Conservation (phyloP, 345 rosid species). For the Atalantia buxifolia region DNA sequence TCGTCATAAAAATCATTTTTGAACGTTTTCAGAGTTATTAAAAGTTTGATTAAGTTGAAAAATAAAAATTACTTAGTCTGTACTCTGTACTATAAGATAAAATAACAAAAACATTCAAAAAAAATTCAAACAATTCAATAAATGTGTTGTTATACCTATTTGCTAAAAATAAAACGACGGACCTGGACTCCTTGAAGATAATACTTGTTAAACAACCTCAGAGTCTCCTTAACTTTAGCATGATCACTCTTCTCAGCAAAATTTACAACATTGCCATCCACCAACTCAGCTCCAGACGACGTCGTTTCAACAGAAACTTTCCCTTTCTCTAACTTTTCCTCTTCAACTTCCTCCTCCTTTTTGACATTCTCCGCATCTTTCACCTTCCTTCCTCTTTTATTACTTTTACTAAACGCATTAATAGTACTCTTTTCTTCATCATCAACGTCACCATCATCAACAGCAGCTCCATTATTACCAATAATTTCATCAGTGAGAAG, state of each 20-base stretch:
- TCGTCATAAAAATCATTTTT: too few species aligned
- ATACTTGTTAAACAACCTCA: constrained; percentile 76
- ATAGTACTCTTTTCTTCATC: constrained; percentile 7
- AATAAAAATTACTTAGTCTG: too few species aligned
- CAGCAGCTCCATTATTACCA: background rate
- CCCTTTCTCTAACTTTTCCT: background rate
- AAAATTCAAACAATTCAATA: background rate
- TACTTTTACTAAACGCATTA: background rate
- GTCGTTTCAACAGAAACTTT: background rate
- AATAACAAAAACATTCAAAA: background rate
- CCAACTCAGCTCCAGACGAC: background rate
- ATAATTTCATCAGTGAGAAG: constrained; percentile 2
- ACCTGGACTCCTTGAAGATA: constrained; percentile 88
- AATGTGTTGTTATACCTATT: background rate
- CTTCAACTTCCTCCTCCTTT: background rate
- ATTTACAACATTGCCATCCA: background rate
- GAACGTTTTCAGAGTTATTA: too few species aligned
- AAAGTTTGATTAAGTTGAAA: too few species aligned
- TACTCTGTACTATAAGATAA: too few species aligned
- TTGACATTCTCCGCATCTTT: constrained; percentile 16
- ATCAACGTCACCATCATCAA: background rate
- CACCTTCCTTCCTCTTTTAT: constrained; percentile 1
- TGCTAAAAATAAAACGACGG: constrained; percentile 1
- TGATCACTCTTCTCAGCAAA: constrained; percentile 42
- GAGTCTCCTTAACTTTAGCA: constrained; percentile 58